Conservation (phyloP, 768 basidiomycete species). For the Boletus patriciae region DNA sequence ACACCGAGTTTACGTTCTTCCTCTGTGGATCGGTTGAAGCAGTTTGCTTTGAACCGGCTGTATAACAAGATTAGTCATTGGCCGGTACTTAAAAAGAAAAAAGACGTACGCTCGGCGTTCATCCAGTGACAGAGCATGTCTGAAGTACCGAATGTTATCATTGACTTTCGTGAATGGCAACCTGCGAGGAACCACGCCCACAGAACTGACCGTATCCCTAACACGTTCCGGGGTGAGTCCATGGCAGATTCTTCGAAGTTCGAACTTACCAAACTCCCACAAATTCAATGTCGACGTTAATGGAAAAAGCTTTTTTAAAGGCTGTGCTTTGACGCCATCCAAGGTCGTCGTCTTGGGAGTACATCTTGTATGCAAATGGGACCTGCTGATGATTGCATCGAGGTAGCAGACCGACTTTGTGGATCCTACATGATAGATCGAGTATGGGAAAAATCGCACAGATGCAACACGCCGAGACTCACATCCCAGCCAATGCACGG, state of each 20-base stretch:
- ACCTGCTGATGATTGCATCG: constrained; percentile 72
- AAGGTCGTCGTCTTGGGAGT: constrained; percentile 50
- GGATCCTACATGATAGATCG: constrained; percentile 43
- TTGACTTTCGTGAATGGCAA: constrained; percentile 69
- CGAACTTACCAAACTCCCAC: constrained; percentile 67
- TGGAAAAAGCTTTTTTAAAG: constrained; percentile 75
- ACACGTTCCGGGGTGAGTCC: not conserved
- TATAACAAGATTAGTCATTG: not conserved
- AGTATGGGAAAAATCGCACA: not conserved
- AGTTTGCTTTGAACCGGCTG: constrained; percentile 34
- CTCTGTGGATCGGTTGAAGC: constrained; percentile 43
- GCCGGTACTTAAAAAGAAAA: constrained; percentile 2
- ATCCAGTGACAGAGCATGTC: constrained; percentile 70
- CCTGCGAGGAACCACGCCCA: constrained; percentile 62
- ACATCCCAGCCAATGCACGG: constrained; percentile 74
- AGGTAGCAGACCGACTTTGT: constrained; percentile 73
- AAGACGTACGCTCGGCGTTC: constrained; percentile 54
- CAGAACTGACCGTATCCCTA: constrained; percentile 73
- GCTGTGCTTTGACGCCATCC: constrained; percentile 65
- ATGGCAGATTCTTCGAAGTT: not conserved
- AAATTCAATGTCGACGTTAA: constrained; percentile 73
- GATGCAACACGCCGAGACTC: constrained; percentile 16
- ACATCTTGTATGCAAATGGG: constrained; percentile 72
- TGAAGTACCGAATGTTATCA: constrained; percentile 59
- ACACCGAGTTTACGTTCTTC: constrained; percentile 45